Percentiles rank a stretch among this genome's conserved stretches.
Conservation (phyloP, 805 yeast species). For the Candida jianshihensis region DNA sequence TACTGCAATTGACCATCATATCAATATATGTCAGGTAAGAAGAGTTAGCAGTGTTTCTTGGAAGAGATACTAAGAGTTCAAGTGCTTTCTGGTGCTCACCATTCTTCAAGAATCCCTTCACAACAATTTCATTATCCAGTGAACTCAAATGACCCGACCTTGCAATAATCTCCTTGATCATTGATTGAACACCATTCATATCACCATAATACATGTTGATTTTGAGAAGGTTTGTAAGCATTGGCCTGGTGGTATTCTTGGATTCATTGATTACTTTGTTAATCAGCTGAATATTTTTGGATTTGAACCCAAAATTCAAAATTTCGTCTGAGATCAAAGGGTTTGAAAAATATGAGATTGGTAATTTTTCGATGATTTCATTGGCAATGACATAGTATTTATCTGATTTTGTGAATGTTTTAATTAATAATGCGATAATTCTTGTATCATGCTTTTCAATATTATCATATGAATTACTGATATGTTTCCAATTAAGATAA, state of each 20-base stretch:
- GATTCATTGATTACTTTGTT: conserved; percentile 10
- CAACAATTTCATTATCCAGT: conserved; percentile 15
- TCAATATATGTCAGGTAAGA: conserved; percentile 11
- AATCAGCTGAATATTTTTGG: conserved; percentile 7
- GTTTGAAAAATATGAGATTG: conserved; percentile 7
- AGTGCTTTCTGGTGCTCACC: conserved; percentile 7
- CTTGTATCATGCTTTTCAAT: conserved; percentile 14
- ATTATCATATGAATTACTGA: conserved; percentile 7
- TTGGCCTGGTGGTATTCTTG: conserved; percentile 10
- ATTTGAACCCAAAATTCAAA: conserved; percentile 7
- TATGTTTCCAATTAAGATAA: conserved; percentile 14
- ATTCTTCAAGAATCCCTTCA: conserved; percentile 10
- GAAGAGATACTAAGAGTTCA: conserved; percentile 3
- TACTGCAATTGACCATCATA: conserved; percentile 6
- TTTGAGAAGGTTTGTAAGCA: conserved; percentile 11
- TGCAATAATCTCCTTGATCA: conserved; percentile 14
- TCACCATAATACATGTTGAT: conserved; percentile 14
- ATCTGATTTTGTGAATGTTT: conserved; percentile 9
- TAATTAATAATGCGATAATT: conserved; percentile 10
- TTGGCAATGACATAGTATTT: conserved; percentile 7
- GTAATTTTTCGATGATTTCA: conserved; percentile 15
- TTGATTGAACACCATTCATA: conserved; percentile 12
- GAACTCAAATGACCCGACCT: conserved; percentile 8
- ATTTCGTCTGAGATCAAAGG: conserved; percentile 9
- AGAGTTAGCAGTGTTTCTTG: background rate